A percentile compares a stretch with the other conserved stretches of the same genome.
phyloP scores from a whole-genome alignment of 305 asterid genomes.

The Rubia balearica region DNA sequence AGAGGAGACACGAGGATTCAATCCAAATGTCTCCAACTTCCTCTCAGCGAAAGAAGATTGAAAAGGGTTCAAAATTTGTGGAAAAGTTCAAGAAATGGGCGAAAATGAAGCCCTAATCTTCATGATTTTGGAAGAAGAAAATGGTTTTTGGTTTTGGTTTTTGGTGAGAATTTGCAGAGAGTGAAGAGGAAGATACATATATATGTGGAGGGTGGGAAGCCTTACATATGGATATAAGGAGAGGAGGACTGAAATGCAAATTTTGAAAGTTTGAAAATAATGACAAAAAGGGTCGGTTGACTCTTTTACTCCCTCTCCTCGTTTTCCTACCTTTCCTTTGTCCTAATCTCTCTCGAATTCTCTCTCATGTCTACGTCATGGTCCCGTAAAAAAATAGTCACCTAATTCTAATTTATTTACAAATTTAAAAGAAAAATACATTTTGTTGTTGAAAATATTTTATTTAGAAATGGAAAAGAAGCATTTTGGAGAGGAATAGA shows the following conservation, averaged over 20 bases:
- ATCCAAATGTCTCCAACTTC: constrained; percentile 71
- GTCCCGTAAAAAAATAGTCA: no score
- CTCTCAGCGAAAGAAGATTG: constrained; percentile 33
- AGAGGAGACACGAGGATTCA: constrained; percentile 74
- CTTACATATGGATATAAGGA: constrained; percentile 43
- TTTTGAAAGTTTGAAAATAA: constrained; percentile 25
- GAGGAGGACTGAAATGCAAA: neutral
- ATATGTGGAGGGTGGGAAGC: constrained; percentile 57
- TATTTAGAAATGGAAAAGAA: no score
- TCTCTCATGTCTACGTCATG: neutral
- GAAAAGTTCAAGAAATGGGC: neutral
- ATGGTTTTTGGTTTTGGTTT: neutral
- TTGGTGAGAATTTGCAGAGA: constrained; percentile 17
- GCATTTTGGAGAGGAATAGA: no score
- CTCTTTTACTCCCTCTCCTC: constrained; percentile 25
- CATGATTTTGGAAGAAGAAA: neutral
- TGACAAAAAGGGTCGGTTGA: constrained; percentile 43
- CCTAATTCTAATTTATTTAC: no score
- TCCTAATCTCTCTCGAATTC: neutral
- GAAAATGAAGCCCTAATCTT: constrained; percentile 33
- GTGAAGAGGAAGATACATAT: constrained; percentile 35
- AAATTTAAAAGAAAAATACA: no score
- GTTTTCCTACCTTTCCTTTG: neutral
- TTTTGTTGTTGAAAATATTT: no score
- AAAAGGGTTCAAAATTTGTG: neutral